These are phyloP conservation scores for Blastosporella zonata DNA, from an alignment of 1,284 basidiomycete species.

Conservation along the genomic window DNA sequence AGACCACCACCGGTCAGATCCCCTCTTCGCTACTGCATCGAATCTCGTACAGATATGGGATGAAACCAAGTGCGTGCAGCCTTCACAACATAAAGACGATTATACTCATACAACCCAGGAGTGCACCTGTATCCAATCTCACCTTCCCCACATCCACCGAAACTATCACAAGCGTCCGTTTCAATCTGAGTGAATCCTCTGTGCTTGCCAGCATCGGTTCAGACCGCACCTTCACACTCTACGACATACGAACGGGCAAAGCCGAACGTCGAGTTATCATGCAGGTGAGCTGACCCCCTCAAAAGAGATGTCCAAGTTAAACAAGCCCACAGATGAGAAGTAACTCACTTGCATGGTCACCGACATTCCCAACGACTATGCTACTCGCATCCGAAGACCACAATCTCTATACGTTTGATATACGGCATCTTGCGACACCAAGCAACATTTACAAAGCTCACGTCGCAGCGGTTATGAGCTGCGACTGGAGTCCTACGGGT, in stretches of 20 bases:
- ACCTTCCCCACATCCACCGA: constrained; percentile 83
- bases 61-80: constrained; percentile 72
- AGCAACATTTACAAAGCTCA: constrained; percentile 97
- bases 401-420: constrained; percentile 98
- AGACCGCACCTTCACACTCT: constrained; percentile 93
- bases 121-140: constrained; percentile 75
- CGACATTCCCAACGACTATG: constrained; percentile 89
- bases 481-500: constrained; percentile 96
- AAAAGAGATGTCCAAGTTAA: background rate
- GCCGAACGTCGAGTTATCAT: constrained; percentile 90
- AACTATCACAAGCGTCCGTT: constrained; percentile 84
- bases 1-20: constrained; percentile 88
- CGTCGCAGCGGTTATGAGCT: constrained; percentile 92
- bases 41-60: constrained; percentile 97
- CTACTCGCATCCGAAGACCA: constrained; percentile 97
- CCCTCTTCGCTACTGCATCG: constrained; percentile 92
- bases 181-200: constrained; percentile 92
- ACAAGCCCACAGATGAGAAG: constrained; percentile 61
- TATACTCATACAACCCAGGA: constrained; percentile 37
- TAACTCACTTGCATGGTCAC: constrained; percentile 93
- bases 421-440: constrained; percentile 80
- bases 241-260: constrained; percentile 95
- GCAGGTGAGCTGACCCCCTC: constrained; percentile 49
- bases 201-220: constrained; percentile 92
- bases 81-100: background rate